Evolutionary conservation across 2,329 filamentous ascomycete species (phyloP), one percentile per base, ranked within the genome.

Genomic region (Botrytis hyacinthi): DNA sequence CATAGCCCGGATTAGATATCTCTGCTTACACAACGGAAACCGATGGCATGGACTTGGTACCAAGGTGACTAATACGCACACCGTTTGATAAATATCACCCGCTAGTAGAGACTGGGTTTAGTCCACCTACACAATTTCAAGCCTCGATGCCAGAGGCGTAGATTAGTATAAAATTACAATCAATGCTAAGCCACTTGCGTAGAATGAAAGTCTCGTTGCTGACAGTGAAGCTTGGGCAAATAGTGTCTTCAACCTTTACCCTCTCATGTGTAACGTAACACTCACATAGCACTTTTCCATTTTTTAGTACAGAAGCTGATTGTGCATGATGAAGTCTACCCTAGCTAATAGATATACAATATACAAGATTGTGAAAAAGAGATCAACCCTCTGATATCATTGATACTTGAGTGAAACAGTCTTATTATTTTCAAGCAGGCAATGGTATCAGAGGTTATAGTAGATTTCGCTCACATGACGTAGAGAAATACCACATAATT

Each of bases 1-100:
- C 29, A 66, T n/a, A 16, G 26, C 10, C 12, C 18, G 44, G 3
- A 18, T 3, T 29, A 7, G 6, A 18, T 10, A n/a, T 35, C 26
- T 18, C 32, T 18, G 2, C 63, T 37, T 29, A 9, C 16, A 2
- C 8, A 4, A 29, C 1, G 0, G 2, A 1, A 42, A 10, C 4
- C 4, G 22, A 20, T 5, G 3, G 29, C 1, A 10, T 29, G 4
- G 6, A 20, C n/a, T n/a, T 4, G 26, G 37, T 63, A 14, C 60
- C 40, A 20, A 29, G 37, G 6, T 37, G 26, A n/a, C 7, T 1
- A 18, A n/a, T 1, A 40, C 14, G 26, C 59, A 26, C 5, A 20
- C 12, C 6, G 37, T 6, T 62, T 4, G 29, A 29, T 18, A n/a
- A 7, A 20, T 3, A 29, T 3, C 5, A 3, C 37, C 32, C 59